Conservation (phyloP, 2,329 filamentous ascomycete genomes). For the Hypoxylon sp. region DNA sequence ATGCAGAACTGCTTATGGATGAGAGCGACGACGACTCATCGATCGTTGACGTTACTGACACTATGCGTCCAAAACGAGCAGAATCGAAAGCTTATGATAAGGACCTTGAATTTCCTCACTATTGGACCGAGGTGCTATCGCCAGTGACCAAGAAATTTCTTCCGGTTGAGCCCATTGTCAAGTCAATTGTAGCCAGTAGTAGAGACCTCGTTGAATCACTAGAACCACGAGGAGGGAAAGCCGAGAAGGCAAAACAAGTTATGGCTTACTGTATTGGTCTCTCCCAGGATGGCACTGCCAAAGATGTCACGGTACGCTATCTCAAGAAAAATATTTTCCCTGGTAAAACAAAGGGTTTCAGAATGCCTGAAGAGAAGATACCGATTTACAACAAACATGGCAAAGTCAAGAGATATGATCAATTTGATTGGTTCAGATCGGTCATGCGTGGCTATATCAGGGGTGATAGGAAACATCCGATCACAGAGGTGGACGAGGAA, state of each 20-base stretch:
- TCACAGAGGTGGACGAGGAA: constrained; percentile 80
- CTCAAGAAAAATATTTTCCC: constrained; percentile 85
- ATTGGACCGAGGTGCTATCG: constrained; percentile 93
- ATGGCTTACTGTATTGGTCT: constrained; percentile 91
- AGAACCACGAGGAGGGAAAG: constrained; percentile 85
- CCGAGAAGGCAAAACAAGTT: constrained; percentile 88
- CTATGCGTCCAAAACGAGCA: constrained; percentile 59
- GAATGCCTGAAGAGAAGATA: constrained; percentile 84
- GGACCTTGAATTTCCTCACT: constrained; percentile 86
- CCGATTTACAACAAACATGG: constrained; percentile 83
- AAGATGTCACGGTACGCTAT: constrained; percentile 95
- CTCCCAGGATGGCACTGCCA: constrained; percentile 87
- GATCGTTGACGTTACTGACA: constrained; percentile 68
- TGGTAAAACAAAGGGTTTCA: constrained; percentile 88
- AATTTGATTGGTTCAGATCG: constrained; percentile 89
- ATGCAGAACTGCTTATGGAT: constrained; percentile 63
- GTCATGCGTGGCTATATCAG: constrained; percentile 80
- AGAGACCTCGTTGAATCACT: constrained; percentile 80
- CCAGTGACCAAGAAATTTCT: constrained; percentile 84
- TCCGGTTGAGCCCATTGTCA: constrained; percentile 82
- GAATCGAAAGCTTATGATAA: constrained; percentile 73
- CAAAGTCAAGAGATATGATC: constrained; percentile 81
- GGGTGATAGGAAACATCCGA: constrained; percentile 63
- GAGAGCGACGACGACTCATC: constrained; percentile 73
- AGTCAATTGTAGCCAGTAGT: constrained; percentile 77